Base-by-base conservation (phyloP, 306 rosid species). In the Arachis hypogaea region DNA sequence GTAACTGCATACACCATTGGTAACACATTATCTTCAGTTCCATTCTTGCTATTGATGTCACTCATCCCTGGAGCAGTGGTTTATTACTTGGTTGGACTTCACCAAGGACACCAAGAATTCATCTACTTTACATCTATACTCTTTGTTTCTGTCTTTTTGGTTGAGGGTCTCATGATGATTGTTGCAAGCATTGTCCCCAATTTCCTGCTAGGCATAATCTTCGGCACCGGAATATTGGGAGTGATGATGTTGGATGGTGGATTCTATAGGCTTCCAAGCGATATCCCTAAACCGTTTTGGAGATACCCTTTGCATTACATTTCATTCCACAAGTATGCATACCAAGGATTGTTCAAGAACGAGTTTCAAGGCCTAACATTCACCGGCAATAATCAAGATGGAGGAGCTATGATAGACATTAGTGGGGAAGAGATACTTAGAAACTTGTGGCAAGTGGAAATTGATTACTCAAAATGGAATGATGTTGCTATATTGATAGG, bases 121-220 rank as follows among this genome's bases (percentile, higher is more conserved):
- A 0, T 82, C 28, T 88, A 69, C 79, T 85, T 84, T 1, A 38
- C 29, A 52, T 69, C 16, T 40, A 4, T 6, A 68, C 79, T 9
- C 10, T 87, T 7, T 72, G 73, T 77, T 75, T 82, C 7, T 55
- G 77, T 67, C 68, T 84, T 84, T 71, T 55, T 89, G 7, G 87
- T 91, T 3, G 95, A 91, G 78, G 82, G 92, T 78, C 75, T 89
- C 5, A 87, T 87, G 97, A 83, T 91, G 89, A 80, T 88, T 30
- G 81, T 91, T 12, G 91, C 95, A 4, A 82, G 85, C 7, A 52
- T 85, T 33, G 88, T 84, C 47, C 92, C 95, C 18, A 82, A 87
- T 64, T 87, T 78, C 56, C 83, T 88, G 1, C 82, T 88, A 90
- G 94, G 94, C 0, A 87, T 88, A 14, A 88, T 88, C 8, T 16